Evolutionary conservation across 768 basidiomycete species (phyloP).

Genomic region (Coprinopsis cinerea): DNA sequence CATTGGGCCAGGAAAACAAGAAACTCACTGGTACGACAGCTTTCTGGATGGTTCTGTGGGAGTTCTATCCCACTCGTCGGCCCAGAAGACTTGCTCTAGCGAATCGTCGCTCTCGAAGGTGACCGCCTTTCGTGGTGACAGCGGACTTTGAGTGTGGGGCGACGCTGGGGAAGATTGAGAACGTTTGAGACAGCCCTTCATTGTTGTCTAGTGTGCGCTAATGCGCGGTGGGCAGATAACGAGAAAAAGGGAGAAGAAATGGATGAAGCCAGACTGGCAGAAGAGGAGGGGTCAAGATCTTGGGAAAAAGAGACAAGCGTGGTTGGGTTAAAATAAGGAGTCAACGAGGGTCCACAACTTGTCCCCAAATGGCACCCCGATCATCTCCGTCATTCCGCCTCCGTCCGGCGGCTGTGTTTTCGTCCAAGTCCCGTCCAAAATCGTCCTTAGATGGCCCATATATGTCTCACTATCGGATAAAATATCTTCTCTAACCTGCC

Average conservation of each 20-base stretch:
- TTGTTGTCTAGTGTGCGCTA: background rate
- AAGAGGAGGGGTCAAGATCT: background rate
- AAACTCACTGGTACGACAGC: slow-evolving; percentile 62
- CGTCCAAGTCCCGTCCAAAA: no score
- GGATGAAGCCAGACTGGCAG: background rate
- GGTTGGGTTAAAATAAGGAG: slow-evolving; percentile 9
- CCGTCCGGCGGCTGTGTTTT: slow-evolving; percentile 12
- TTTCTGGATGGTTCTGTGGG: slow-evolving; percentile 58
- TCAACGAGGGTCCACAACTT: slow-evolving; percentile 6
- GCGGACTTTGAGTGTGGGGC: background rate
- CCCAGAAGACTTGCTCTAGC: slow-evolving; percentile 51
- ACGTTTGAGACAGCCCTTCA: slow-evolving; percentile 5
- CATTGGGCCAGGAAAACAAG: no score
- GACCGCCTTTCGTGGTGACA: slow-evolving; percentile 44
- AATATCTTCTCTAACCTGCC: no score
- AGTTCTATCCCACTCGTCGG: slow-evolving; percentile 78
- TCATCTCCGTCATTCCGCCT: slow-evolving; percentile 13
- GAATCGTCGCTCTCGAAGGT: slow-evolving; percentile 50
- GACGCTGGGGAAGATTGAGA: background rate
- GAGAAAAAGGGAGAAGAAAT: background rate
- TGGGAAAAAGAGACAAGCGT: slow-evolving; percentile 8
- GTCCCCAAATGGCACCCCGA: slow-evolving; percentile 6
- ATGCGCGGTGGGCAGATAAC: background rate
- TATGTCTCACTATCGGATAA: no score
- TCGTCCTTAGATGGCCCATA: no score